A percentile compares a stretch with the other conserved stretches of the same genome.
Conservation (phyloP, 2,329 filamentous ascomycete species). For the Penicillium sp. region DNA sequence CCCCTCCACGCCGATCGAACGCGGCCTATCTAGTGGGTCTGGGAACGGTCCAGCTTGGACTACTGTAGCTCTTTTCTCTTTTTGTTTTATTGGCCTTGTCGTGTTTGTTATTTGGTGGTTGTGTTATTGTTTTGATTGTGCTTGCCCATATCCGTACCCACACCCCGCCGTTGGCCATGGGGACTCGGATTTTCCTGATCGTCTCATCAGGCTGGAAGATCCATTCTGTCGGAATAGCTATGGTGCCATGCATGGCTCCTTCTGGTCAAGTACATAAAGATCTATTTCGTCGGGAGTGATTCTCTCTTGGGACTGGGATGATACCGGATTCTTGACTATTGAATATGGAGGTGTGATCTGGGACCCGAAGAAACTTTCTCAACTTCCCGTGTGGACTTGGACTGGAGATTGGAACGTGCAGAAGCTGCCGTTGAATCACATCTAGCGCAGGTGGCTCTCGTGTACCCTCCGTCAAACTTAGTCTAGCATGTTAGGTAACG, state of each 20-base stretch:
- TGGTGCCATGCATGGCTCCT: constrained; percentile 12
- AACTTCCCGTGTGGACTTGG: constrained; percentile 17
- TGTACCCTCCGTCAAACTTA: constrained; percentile 5
- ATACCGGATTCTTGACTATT: no score
- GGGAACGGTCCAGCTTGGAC: constrained; percentile 28
- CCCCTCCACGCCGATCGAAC: constrained; percentile 26
- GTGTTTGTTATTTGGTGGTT: neutral
- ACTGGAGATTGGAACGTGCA: constrained; percentile 21
- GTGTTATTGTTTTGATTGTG: neutral
- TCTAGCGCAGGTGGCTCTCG: constrained; percentile 12
- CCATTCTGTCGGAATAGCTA: constrained; percentile 11
- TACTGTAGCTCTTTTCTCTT: constrained; percentile 2
- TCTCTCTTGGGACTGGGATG: constrained; percentile 7
- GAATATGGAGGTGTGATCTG: no score
- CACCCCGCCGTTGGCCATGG: constrained; percentile 3
- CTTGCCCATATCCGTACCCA: neutral
- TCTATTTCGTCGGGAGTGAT: constrained; percentile 6
- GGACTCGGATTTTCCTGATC: constrained; percentile 6
- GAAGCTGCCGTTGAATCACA: constrained; percentile 21
- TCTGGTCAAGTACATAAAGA: neutral
- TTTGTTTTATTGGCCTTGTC: constrained; percentile 6
- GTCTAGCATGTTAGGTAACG: neutral
- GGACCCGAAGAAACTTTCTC: constrained; percentile 3
- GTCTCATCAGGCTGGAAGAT: constrained; percentile 4
- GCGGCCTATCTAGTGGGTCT: constrained; percentile 27